Percentiles rank a stretch among this genome's conserved stretches.
Conservation (phyloP, 2,329 filamentous ascomycete genomes). For the Fusarium heterosporum region DNA sequence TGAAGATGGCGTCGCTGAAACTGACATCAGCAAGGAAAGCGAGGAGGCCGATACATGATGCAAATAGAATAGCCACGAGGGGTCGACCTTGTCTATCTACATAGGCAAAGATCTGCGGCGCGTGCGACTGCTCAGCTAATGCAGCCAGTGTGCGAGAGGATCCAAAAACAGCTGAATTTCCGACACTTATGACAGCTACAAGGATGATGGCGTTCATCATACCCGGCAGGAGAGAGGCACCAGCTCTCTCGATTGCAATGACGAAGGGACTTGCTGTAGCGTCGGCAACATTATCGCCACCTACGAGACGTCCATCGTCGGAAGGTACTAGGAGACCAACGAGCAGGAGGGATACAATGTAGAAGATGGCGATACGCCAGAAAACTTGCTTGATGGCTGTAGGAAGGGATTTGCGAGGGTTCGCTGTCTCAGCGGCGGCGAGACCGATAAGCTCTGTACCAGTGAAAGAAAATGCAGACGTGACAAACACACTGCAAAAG, state of each 20-base stretch:
- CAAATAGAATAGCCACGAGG: slow-evolving; percentile 76
- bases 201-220: slow-evolving; percentile 97
- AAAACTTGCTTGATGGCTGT: slow-evolving; percentile 94
- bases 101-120: slow-evolving; percentile 80
- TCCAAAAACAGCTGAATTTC: slow-evolving; percentile 91
- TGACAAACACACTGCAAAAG: slow-evolving; percentile 80
- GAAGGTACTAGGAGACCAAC: slow-evolving; percentile 87
- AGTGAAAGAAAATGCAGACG: slow-evolving; percentile 79
- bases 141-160: slow-evolving; percentile 90
- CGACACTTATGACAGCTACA: slow-evolving; percentile 88
- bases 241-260: slow-evolving; percentile 87
- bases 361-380: slow-evolving; percentile 93
- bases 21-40: slow-evolving; percentile 78
- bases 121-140: slow-evolving; percentile 87
- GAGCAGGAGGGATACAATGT: slow-evolving; percentile 84
- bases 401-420: slow-evolving; percentile 83
- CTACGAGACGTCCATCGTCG: slow-evolving; percentile 72
- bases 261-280: slow-evolving; percentile 89
- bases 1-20: slow-evolving; percentile 72
- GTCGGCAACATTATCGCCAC: slow-evolving; percentile 66
- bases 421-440: slow-evolving; percentile 80
- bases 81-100: slow-evolving; percentile 88
- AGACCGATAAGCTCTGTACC: slow-evolving; percentile 82
- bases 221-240: slow-evolving; percentile 82
- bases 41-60: slow-evolving; percentile 77